Evolutionary conservation across 1,284 basidiomycete species (phyloP), one percentile per base, ranked within the genome.

Genomic region (Retiboletus fuscus): DNA sequence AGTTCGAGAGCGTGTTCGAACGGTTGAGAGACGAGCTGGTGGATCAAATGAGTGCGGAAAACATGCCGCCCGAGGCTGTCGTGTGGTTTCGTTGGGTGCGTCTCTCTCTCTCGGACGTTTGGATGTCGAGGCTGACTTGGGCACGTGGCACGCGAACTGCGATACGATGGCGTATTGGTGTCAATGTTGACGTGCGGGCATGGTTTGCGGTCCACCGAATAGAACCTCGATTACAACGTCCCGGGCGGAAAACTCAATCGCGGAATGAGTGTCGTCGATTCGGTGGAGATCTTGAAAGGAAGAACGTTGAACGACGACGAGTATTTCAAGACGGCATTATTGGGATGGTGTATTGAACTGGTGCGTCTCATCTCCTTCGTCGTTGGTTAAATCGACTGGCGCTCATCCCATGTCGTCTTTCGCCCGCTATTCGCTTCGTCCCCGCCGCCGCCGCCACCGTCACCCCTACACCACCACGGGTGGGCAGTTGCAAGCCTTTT

Each of bases 161-260:
- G 34, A 34, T 34, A 8, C 34, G 34, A 34, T 34, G 34, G 8
- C 34, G 34, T 34, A 34, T 34, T 8, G 8, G 8, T 34, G 34
- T 34, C 34, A 34, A 34, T 8, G 34, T 34, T 34, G 34, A 34
- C 39, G 39, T 41, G 13, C 39, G 39, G 39, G 13, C 39, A 3
- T 41, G 39, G 39, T 41, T 41, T 8, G 39, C 22, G 30, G 39
- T 22, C 7, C 34, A 24, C 39, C 57, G 26, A 6, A 7, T 64
- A 98, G 96, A 96, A 90, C 81, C 86, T 99, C 72, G 91, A 97
- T 79, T 95, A 96, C 88, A 99, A 99, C 84, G 94, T 95, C 18
- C 96, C 97, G 0, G 95, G 96, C n/a, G 96, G 96, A 16, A 99
- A 99, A 85, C 92, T 98, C 72, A 99, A 98, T 85, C 92, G 97